Conservation (phyloP, 495 filamentous ascomycete genomes). For the Haplographium delicatum region DNA sequence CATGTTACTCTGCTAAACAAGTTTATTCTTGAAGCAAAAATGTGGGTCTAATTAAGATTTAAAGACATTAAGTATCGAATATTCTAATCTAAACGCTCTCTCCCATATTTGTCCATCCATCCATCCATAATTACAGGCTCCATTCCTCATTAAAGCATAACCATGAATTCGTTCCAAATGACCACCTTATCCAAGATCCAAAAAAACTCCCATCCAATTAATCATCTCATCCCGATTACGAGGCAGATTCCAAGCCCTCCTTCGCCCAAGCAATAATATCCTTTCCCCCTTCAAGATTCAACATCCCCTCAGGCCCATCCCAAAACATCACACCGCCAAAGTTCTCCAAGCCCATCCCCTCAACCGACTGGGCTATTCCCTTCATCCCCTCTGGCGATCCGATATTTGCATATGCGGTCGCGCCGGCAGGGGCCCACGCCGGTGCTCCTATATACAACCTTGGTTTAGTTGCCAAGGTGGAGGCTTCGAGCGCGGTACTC, state of each 20-base stretch:
- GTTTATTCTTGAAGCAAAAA: too few relatives aligned
- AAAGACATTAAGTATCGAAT: too few relatives aligned
- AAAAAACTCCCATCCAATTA: too few relatives aligned
- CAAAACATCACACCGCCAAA: constrained; percentile 45
- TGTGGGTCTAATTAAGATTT: too few relatives aligned
- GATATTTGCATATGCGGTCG: constrained; percentile 24
- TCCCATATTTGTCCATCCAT: too few relatives aligned
- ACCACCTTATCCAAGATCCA: too few relatives aligned
- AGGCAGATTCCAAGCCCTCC: constrained; percentile 4
- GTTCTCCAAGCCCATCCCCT: constrained; percentile 14
- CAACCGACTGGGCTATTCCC: background rate
- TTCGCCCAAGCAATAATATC: constrained; percentile 13
- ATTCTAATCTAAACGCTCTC: too few relatives aligned
- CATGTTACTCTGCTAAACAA: too few relatives aligned
- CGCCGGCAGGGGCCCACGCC: constrained; percentile 16
- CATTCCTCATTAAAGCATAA: too few relatives aligned
- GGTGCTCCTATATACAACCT: constrained; percentile 40
- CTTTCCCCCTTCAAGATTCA: constrained; percentile 9
- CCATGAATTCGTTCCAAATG: too few relatives aligned
- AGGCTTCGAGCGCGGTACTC: constrained; percentile 28
- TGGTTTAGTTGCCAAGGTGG: constrained; percentile 25
- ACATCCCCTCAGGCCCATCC: constrained; percentile 6
- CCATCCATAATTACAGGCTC: too few relatives aligned
- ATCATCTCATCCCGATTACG: too few relatives aligned
- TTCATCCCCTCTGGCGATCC: constrained; percentile 7